Evolutionary conservation across 2,329 filamentous ascomycete genomes (phyloP).

Genomic region (Gnomoniopsis sp.): DNA sequence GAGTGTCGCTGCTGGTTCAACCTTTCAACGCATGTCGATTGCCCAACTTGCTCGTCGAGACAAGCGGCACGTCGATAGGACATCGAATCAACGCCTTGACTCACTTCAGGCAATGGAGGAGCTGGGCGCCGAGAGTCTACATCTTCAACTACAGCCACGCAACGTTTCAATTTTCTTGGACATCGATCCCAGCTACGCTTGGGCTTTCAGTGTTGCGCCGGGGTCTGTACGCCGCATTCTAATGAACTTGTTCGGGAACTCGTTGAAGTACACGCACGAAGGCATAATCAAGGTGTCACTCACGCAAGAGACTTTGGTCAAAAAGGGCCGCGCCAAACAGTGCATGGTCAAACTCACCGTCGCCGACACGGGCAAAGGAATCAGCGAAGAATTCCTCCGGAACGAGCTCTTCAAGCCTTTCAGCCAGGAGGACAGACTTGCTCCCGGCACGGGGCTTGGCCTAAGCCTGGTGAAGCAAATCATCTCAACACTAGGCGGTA

Average conservation of each 20-base stretch:
- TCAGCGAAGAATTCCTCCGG: slow-evolving; percentile 58
- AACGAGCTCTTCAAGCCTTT: slow-evolving; percentile 39
- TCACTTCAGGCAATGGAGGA: background rate
- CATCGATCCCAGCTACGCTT: slow-evolving; percentile 39
- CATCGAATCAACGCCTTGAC: slow-evolving; percentile 1
- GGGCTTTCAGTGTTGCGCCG: slow-evolving; percentile 50
- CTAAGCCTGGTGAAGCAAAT: slow-evolving; percentile 62
- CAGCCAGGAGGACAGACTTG: background rate
- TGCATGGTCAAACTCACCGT: slow-evolving; percentile 41
- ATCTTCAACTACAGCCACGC: background rate
- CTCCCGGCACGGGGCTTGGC: slow-evolving; percentile 25
- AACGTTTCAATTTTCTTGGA: slow-evolving; percentile 35
- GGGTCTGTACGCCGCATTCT: slow-evolving; percentile 45
- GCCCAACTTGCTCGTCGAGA: slow-evolving; percentile 3
- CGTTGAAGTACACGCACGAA: slow-evolving; percentile 46
- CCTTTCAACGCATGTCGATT: background rate
- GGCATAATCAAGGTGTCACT: slow-evolving; percentile 20
- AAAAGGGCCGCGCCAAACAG: background rate
- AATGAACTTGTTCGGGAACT: slow-evolving; percentile 52
- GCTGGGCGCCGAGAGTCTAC: background rate
- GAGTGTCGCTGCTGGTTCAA: slow-evolving; percentile 11
- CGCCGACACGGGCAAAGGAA: slow-evolving; percentile 63
- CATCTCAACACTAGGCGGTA: slow-evolving; percentile 54
- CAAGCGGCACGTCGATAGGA: background rate
- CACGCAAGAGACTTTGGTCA: background rate